Evolutionary conservation across 1,284 basidiomycete genomes (phyloP), one percentile per base, ranked within the genome.

Genomic region (Porogramme epimiltina): DNA sequence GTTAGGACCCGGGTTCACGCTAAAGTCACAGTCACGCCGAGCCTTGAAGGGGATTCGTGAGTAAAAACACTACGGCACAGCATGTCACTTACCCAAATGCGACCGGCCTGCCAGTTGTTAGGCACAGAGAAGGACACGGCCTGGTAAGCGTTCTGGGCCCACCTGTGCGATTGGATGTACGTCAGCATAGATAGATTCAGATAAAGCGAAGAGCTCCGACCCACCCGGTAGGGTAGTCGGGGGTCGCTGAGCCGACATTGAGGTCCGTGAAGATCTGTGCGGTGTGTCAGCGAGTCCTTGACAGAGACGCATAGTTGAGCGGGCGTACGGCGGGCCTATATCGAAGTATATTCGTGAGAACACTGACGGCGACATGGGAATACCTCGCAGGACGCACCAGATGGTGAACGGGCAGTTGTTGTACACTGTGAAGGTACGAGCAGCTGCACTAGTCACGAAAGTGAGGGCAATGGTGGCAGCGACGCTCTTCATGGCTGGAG

Each of bases 21-120:
- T 50, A 51, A 80, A 79, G 56, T 78, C 62, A 55, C 77, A 79
- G 52, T 73, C 65, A 24, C 73, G 73, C 41, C 77, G 75, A 36
- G 66, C 76, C 73, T 74, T 15, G 9, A 15, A 11, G 18, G 3
- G 9, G 5, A 5, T 28, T 9, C 26, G 4, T 38, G 3, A 20
- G 9, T 10, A n/a, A n/a, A n/a, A n/a, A n/a, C n/a, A n/a, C n/a
- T n/a, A n/a, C n/a, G 20, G 28, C 3, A n/a, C 10, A 6, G 36
- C 5, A 1, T 31, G 13, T 38, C 37, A 45, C 64, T 36, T 23
- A 70, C 70, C 71, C 70, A 73, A 52, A 73, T 73, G 45, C 72
- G 69, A n/a, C 70, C 72, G 4, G 72, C 68, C 46, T 58, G 60
- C 72, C 72, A 74, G 59, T 70, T 67, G 52, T 73, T 59, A 16